Evolutionary conservation across 495 filamentous ascomycete genomes (phyloP), one percentile per base, ranked within the genome.

Genomic region (Trichoderma asperelloides): DNA sequence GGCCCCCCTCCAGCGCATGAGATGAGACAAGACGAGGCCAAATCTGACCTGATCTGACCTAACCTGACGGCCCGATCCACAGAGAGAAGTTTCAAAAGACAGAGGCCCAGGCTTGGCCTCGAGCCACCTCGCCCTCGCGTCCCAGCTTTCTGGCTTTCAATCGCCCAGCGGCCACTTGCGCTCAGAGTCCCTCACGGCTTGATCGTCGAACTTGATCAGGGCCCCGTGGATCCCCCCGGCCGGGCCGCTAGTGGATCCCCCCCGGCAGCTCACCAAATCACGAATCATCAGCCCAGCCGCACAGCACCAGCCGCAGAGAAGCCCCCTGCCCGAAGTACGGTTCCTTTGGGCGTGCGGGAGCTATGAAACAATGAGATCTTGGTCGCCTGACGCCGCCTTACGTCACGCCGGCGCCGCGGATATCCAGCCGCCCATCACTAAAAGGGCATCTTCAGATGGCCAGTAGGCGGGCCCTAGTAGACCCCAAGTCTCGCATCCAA

Each of bases 381-480:
- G 55, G 55, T 60, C 55, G 55, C 8, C 23, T 60, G 55, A 60
- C 55, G 55, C 55, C 55, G 55, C 55, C 55, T 60, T 60, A 60
- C 55, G 55, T 60, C 55, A 60, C 55, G 27, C 55, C 55, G 27
- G 27, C 55, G 13, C 55, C 55, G 55, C 55, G 13, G 55, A 60
- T 60, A 60, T 13, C 25, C 55, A 60, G 55, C 55, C 55, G 55
- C 25, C 55, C 16, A 28, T 13, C 11, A 30, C 51, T 23, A 60
- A 60, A 60, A 30, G 11, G 23, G 51, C 55, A 28, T 60, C 55
- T 60, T 60, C 55, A 60, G 55, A 60, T 28, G 25, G 55, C 55
- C 55, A 3, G 23, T 16, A 60, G 55, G 55, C 9, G 55, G 28
- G 16, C 55, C 55, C 55, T 60, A 30, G n/a, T 4, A 47, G 27